These are phyloP conservation scores for Fragaria ananassa DNA, from an alignment of 306 rosid species.

Conservation along the genomic window DNA sequence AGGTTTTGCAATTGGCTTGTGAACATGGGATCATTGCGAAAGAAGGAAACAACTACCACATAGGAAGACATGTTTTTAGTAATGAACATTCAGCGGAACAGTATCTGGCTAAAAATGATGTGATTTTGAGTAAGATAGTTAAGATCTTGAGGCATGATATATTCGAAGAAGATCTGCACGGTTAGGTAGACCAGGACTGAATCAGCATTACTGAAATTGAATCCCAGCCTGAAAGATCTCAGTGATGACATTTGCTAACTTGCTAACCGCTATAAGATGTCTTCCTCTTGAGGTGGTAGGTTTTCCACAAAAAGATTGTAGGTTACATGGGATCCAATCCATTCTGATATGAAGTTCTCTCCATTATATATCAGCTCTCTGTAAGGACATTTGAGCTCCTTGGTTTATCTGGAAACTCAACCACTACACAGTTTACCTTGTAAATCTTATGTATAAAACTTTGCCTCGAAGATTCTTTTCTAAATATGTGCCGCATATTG, in stretches of 20 bases:
- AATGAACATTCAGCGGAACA: slow-evolving; percentile 47
- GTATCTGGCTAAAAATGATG: slow-evolving; percentile 42
- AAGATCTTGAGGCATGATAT: slow-evolving; percentile 44
- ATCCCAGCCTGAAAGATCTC: not conserved
- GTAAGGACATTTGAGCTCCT: too few relatives aligned
- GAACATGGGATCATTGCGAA: slow-evolving; percentile 55
- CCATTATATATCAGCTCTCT: too few relatives aligned
- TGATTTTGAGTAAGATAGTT: slow-evolving; percentile 43
- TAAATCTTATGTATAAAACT: too few relatives aligned
- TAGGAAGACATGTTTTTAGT: slow-evolving; percentile 45
- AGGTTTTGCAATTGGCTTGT: slow-evolving; percentile 73
- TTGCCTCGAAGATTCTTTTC: too few relatives aligned
- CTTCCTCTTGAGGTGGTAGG: not conserved
- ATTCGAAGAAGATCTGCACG: slow-evolving; percentile 23
- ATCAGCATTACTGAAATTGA: slow-evolving; percentile 4
- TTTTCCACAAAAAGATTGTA: not conserved
- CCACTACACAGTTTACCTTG: too few relatives aligned
- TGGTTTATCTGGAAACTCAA: too few relatives aligned
- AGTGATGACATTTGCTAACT: not conserved
- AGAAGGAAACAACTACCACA: slow-evolving; percentile 50
- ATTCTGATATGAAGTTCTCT: not conserved
- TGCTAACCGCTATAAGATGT: not conserved
- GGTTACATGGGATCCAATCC: not conserved
- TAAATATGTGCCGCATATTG: too few relatives aligned
- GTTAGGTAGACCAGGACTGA: not conserved